A percentile compares a stretch with the other conserved stretches of the same genome.
Conservation (phyloP, 495 filamentous ascomycete genomes). For the Penicillium angulare region DNA sequence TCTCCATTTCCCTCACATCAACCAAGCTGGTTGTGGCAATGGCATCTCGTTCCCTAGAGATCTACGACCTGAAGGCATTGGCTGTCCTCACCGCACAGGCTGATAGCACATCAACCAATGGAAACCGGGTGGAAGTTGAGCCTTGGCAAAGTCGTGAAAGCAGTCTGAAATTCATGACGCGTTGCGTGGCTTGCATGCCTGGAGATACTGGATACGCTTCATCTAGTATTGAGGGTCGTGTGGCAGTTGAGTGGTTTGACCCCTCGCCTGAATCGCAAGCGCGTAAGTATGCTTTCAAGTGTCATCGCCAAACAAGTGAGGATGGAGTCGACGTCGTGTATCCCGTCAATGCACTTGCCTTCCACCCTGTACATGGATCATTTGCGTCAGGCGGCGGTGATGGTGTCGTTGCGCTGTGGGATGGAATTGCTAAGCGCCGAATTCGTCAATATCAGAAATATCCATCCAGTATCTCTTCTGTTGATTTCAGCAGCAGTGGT, state of each 20-base stretch:
- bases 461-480: constrained; percentile 68
- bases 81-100: constrained; percentile 51
- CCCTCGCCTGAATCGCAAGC: constrained; percentile 78
- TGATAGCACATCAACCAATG: constrained; percentile 27
- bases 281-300: constrained; percentile 98
- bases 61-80: constrained; percentile 82
- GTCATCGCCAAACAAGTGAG: constrained; percentile 70
- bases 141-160: constrained; percentile 92
- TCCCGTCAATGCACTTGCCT: constrained; percentile 89
- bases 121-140: constrained; percentile 55
- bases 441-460: constrained; percentile 88
- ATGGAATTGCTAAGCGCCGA: constrained; percentile 86
- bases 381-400: constrained; percentile 94
- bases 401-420: constrained; percentile 93
- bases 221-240: constrained; percentile 84
- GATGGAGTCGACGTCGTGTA: constrained; percentile 85
- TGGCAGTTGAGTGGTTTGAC: constrained; percentile 98
- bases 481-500: constrained; percentile 77
- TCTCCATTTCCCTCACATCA: constrained; percentile 76
- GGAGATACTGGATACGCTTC: constrained; percentile 89
- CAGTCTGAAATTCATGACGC: constrained; percentile 91
- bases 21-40: constrained; percentile 92
- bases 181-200: constrained; percentile 94
- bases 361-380: constrained; percentile 87
- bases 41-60: constrained; percentile 85